A percentile compares a stretch with the other conserved stretches of the same genome.
Conservation (phyloP, 805 yeast species). For the Saccharomycopsis guyanensis region DNA sequence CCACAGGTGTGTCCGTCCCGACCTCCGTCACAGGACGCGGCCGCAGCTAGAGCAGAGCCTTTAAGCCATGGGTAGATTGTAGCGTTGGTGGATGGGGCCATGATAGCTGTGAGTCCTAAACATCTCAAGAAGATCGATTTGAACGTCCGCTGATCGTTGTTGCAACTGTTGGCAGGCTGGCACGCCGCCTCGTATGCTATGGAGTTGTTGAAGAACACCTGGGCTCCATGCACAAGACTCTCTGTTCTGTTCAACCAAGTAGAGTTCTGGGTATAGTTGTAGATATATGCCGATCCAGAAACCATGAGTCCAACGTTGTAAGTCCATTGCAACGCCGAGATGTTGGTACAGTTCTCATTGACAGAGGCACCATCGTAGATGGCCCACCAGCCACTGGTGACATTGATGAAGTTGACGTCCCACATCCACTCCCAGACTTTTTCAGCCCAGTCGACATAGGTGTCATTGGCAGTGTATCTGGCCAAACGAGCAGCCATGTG, state of each 20-base stretch:
- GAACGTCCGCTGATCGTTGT: conserved; percentile 87
- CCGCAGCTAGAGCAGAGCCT: conserved; percentile 63
- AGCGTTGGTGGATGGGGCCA: conserved; percentile 48
- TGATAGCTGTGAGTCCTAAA: conserved; percentile 62
- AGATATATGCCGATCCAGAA: conserved; percentile 75
- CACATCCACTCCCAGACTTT: conserved; percentile 76
- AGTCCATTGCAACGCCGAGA: conserved; percentile 67
- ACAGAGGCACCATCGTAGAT: conserved; percentile 66
- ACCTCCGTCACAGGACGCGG: conserved; percentile 81
- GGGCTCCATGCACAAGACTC: conserved; percentile 46
- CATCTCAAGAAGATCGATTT: conserved; percentile 75
- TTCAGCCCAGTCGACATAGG: conserved; percentile 71
- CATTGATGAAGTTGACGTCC: conserved; percentile 40
- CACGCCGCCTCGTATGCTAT: conserved; percentile 82
- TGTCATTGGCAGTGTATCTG: conserved; percentile 65
- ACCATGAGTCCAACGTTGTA: conserved; percentile 78
- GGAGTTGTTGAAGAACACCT: conserved; percentile 45
- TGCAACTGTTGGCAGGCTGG: conserved; percentile 56
- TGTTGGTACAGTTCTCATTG: conserved; percentile 50
- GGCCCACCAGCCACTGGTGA: conserved; percentile 28
- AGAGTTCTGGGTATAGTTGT: conserved; percentile 59
- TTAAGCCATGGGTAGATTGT: conserved; percentile 30
- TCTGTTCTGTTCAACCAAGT: conserved; percentile 60
- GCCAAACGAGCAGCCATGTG: conserved; percentile 83
- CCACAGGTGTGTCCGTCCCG: conserved; percentile 87